These are phyloP conservation scores for Mariannaea elegans DNA, from an alignment of 2,329 filamentous ascomycete species.

Conservation along the genomic window DNA sequence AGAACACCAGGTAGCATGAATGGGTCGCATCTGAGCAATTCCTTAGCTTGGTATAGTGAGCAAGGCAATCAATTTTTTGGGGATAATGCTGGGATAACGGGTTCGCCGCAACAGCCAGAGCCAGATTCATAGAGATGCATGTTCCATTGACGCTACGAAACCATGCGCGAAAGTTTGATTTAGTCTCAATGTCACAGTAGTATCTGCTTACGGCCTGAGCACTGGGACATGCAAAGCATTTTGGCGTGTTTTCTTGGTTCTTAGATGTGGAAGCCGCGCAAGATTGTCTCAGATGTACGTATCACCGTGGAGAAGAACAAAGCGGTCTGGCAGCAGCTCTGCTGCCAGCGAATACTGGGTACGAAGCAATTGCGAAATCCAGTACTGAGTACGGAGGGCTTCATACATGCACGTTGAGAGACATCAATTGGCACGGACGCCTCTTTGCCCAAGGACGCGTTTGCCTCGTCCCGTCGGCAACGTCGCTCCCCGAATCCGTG, in stretches of 20 bases:
- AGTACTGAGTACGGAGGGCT: neutral
- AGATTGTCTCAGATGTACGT: neutral
- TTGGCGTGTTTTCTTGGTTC: neutral
- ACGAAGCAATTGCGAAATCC: neutral
- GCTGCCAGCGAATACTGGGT: neutral
- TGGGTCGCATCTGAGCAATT: neutral
- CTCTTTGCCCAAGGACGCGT: neutral
- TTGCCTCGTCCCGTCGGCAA: neutral
- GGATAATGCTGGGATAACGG: no score
- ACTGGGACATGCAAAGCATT: slow-evolving; percentile 2
- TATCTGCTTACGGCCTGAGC: neutral
- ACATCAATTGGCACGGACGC: no score
- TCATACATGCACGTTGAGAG: neutral
- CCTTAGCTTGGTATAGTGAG: neutral
- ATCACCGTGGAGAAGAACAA: neutral
- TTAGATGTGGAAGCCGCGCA: neutral
- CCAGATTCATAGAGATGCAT: neutral
- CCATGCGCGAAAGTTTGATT: neutral
- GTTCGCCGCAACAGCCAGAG: no score
- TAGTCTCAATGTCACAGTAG: slow-evolving; percentile 10
- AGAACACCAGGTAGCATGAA: neutral
- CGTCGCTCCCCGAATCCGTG: slow-evolving; percentile 4
- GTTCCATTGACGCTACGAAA: neutral
- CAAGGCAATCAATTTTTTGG: neutral
- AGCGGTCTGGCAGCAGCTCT: neutral